phyloP scores from a whole-genome alignment of 495 filamentous ascomycete genomes.

The Penicillium paxilli region DNA sequence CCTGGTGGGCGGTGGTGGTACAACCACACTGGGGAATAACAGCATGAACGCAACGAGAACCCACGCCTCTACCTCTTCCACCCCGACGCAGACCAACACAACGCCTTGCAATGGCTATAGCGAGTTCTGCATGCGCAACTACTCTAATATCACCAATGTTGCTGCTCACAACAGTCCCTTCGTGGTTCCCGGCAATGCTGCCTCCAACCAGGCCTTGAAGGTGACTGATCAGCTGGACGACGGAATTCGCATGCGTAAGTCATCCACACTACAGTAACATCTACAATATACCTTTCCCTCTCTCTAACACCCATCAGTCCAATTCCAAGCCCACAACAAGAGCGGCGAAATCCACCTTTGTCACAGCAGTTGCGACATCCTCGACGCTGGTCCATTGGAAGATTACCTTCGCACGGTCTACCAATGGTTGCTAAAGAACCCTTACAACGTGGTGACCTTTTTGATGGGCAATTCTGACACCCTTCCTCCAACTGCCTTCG shows the following conservation, averaged over 20 bases:
- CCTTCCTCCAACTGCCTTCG: slow-evolving; percentile 59
- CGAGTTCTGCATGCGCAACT: slow-evolving; percentile 80
- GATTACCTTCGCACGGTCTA: slow-evolving; percentile 69
- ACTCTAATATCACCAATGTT: slow-evolving; percentile 87
- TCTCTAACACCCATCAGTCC: slow-evolving; percentile 50
- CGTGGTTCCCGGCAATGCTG: slow-evolving; percentile 62
- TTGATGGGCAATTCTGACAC: slow-evolving; percentile 83
- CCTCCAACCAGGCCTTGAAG: slow-evolving; percentile 71
- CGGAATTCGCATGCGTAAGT: slow-evolving; percentile 76
- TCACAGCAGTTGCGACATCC: slow-evolving; percentile 76
- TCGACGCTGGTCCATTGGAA: slow-evolving; percentile 76
- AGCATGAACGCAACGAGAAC: slow-evolving; percentile 45
- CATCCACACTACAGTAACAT: too few species aligned
- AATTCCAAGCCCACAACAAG: slow-evolving; percentile 77
- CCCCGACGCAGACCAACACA: slow-evolving; percentile 60
- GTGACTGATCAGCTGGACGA: slow-evolving; percentile 80
- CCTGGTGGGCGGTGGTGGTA: slow-evolving; percentile 34
- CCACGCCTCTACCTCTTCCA: slow-evolving; percentile 31
- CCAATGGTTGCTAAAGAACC: slow-evolving; percentile 72
- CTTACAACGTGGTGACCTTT: slow-evolving; percentile 90
- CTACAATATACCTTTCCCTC: background rate
- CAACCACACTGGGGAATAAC: slow-evolving; percentile 41
- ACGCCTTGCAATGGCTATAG: slow-evolving; percentile 82
- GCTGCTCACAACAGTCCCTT: slow-evolving; percentile 91
- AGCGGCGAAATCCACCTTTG: slow-evolving; percentile 64